A percentile compares a stretch with the other conserved stretches of the same genome.
These are phyloP conservation scores for Lentinula raphanica DNA, from an alignment of 768 basidiomycete genomes.

Conservation along the genomic window DNA sequence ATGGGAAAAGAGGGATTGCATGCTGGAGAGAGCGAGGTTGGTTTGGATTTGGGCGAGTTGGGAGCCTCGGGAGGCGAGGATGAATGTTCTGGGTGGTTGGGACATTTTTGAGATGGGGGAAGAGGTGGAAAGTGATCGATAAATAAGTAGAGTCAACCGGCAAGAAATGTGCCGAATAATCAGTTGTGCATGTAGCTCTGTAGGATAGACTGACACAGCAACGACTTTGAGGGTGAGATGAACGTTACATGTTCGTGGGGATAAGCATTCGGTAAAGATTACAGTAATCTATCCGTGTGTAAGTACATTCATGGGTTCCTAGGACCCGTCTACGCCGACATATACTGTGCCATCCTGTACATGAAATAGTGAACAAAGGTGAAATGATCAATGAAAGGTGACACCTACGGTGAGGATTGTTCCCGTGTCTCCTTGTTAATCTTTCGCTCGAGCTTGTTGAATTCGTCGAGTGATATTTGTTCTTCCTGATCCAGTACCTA, in stretches of 20 bases:
- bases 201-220: no score
- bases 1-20: constrained; percentile 51
- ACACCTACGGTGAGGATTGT: constrained; percentile 33
- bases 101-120: neutral
- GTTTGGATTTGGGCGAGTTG: constrained; percentile 90
- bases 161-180: neutral
- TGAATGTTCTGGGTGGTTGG: constrained; percentile 44
- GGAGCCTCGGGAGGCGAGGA: constrained; percentile 81
- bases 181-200: no score
- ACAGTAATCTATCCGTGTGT: neutral
- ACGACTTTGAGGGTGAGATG: no score
- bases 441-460: constrained; percentile 78
- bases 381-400: constrained; percentile 2
- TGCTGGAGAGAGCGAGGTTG: constrained; percentile 63
- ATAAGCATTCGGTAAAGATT: neutral
- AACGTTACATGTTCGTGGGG: neutral
- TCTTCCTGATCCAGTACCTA: constrained; percentile 92
- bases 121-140: neutral
- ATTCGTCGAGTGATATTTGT: constrained; percentile 79
- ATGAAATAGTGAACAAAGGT: constrained; percentile 8
- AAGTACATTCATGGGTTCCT: constrained; percentile 3
- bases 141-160: neutral
- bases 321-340: constrained; percentile 52
- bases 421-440: constrained; percentile 40
- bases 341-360: constrained; percentile 72